phyloP scores from a whole-genome alignment of 352 stramenopile species.

The Pythium phragmiticola region DNA sequence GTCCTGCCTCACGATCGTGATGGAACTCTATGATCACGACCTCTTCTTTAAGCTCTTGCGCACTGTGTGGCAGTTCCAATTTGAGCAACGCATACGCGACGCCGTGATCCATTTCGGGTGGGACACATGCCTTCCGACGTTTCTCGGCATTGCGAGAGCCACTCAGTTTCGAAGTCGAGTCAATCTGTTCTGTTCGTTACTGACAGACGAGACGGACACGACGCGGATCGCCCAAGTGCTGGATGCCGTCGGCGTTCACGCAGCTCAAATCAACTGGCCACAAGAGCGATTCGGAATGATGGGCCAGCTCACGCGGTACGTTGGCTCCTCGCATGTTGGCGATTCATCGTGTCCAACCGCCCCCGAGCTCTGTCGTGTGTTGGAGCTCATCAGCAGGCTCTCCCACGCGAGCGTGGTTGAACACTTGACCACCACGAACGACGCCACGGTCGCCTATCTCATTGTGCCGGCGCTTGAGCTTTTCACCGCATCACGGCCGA shows the following conservation, averaged over 20 bases:
- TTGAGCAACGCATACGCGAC: not conserved
- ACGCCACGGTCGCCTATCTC: not conserved
- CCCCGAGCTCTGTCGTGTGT: not conserved
- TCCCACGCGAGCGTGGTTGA: not conserved
- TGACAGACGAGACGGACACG: not conserved
- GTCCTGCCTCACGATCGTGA: not conserved
- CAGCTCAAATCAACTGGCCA: not conserved
- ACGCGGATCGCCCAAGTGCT: not conserved
- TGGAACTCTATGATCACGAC: not conserved
- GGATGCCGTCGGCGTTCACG: not conserved
- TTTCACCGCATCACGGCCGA: not conserved
- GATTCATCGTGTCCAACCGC: not conserved
- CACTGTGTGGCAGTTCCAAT: not conserved
- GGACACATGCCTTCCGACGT: not conserved
- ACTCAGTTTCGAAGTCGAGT: not conserved
- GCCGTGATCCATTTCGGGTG: constrained; percentile 5
- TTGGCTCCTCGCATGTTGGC: not conserved
- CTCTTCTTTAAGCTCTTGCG: constrained; percentile 1
- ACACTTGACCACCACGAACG: not conserved
- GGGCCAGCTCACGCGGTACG: not conserved
- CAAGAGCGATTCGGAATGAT: too few species aligned
- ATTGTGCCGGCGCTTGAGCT: not conserved
- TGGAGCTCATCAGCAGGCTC: not conserved
- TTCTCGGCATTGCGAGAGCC: not conserved
- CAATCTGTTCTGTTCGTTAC: constrained; percentile 9